Conservation (phyloP, 1,284 basidiomycete species). For the Heterobasidion parviporum region DNA sequence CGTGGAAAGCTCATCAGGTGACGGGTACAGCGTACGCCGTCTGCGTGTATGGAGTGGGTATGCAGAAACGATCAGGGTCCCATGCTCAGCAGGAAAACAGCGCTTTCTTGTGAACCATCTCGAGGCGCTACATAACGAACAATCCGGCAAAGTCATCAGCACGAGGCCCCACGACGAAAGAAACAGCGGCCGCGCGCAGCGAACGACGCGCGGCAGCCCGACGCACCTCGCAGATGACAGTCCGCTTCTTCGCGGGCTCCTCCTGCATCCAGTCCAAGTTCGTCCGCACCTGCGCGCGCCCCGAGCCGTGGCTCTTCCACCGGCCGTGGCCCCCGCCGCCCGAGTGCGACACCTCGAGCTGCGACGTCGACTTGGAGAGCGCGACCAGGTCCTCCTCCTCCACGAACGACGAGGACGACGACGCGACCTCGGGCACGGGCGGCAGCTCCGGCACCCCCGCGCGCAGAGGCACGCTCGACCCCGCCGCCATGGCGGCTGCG, state of each 20-base stretch:
- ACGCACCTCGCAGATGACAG: constrained; percentile 64
- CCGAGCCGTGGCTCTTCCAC: constrained; percentile 31
- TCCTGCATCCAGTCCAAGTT: constrained; percentile 62
- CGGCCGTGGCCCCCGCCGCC: constrained; percentile 26
- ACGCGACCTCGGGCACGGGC: constrained; percentile 43
- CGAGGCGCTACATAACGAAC: constrained; percentile 48
- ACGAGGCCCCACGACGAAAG: background rate
- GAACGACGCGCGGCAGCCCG: background rate
- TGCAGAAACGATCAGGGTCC: too few relatives aligned
- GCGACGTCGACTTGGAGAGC: constrained; percentile 68
- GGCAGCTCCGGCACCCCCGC: constrained; percentile 26
- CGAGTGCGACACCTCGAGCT: constrained; percentile 42
- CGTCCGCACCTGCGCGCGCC: constrained; percentile 24
- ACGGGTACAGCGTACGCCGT: too few relatives aligned
- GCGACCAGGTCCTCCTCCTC: constrained; percentile 53
- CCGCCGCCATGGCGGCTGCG: background rate
- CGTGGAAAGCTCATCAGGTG: too few relatives aligned
- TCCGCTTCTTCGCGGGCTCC: constrained; percentile 39
- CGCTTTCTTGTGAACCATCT: constrained; percentile 59
- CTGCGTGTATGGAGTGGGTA: too few relatives aligned
- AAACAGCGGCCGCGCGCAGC: background rate
- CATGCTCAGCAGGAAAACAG: constrained; percentile 53
- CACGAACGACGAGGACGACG: constrained; percentile 25
- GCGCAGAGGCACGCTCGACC: constrained; percentile 3
- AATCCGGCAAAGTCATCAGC: background rate